phyloP scores from a whole-genome alignment of 768 basidiomycete species.

The Boletus reticulatus region DNA sequence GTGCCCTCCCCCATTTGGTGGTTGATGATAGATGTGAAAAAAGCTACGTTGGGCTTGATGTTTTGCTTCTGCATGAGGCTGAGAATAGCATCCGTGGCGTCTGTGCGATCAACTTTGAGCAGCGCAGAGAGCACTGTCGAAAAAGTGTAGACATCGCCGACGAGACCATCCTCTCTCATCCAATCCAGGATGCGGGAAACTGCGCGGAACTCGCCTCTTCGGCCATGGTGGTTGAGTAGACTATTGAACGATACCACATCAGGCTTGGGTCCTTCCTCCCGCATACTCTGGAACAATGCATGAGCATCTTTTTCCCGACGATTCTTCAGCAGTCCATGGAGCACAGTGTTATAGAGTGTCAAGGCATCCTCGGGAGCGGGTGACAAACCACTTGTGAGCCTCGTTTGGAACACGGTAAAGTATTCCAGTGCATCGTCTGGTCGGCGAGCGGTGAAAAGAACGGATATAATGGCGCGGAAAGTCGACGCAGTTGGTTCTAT shows the following conservation, averaged over 20 bases:
- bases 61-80: conserved; percentile 75
- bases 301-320: conserved; percentile 40
- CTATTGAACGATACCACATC: conserved; percentile 82
- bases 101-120: conserved; percentile 61
- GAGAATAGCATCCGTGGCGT: conserved; percentile 64
- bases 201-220: conserved; percentile 58
- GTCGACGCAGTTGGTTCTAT: conserved; percentile 58
- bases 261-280: conserved; percentile 53
- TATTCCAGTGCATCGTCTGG: conserved; percentile 48
- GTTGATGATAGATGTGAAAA: conserved; percentile 79
- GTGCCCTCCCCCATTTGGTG: conserved; percentile 61
- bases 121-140: conserved; percentile 82
- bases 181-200: conserved; percentile 57
- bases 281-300: conserved; percentile 44
- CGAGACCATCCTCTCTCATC: conserved; percentile 52
- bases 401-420: conserved; percentile 49
- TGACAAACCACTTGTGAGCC: conserved; percentile 13
- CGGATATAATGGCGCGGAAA: conserved; percentile 70
- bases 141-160: conserved; percentile 82
- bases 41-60: conserved; percentile 69
- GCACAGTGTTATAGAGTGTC: conserved; percentile 68
- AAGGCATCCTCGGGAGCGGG: conserved; percentile 33
- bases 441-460: conserved; percentile 51
- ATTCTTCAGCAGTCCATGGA: conserved; percentile 62
- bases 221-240: conserved; percentile 65